Base-by-base conservation (phyloP, 768 basidiomycete genomes). In the Lentinula sp. region DNA sequence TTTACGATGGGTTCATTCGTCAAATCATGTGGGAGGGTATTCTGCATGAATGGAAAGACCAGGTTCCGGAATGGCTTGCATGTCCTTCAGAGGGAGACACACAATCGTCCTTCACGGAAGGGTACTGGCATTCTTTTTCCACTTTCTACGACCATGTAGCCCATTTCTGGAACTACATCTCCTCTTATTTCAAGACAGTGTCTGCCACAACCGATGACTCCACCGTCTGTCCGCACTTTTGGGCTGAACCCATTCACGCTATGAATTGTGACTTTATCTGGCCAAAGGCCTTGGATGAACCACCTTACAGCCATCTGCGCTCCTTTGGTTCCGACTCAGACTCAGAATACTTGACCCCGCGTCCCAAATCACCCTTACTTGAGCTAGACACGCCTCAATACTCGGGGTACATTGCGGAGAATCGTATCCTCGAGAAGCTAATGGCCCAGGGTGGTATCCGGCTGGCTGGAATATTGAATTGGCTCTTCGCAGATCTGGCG, bases 1-100 rank as follows among this genome's bases (percentile, higher is more conserved):
- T 93, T 67, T 96, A 95, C 71, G 91, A 94, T 73, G 81, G 91
- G 0, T 92, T 88, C 72, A 81, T 98, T 62, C 88, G 96, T 18
- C 91, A 87, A 55, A 82, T 98, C 63, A 81, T 95, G 68, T 85
- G 84, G 82, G 93, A 98, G 71, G 95, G 95, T 52, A 71, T 95
- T 31, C 77, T 89, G 34, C 74, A 80, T 46, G 81, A 83, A 68
- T 95, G 89, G 88, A 69, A 76, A 13, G 72, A 80, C 52, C 84
- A 90, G 32, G 64, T 87, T 15, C 70, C 77, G 2, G 61, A 68
- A 5, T 95, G 95, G 95, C 73, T 92, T 37, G 55, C 64, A 7
- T 97, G 95, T 71, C 86, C 90, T 35, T 32, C 59, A 5, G 32
- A 50, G 7, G 43, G 65, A 4, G 50, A 61, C 71, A 5, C 10